Base-by-base conservation (phyloP, 768 basidiomycete species). In the Lanmaoa pseudosensibilis region DNA sequence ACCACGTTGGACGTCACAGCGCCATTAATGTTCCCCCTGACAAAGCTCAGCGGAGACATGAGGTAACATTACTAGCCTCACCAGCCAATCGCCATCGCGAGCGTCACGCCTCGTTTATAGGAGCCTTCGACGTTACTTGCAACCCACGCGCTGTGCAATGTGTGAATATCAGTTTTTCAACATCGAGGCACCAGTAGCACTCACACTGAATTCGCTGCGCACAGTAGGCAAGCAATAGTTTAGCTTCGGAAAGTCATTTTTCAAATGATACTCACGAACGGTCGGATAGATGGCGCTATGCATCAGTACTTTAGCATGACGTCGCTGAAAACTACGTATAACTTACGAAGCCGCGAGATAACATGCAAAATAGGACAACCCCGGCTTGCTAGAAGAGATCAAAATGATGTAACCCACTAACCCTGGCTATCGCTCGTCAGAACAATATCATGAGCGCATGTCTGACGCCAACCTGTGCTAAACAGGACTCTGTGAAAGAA, bases 61-160 rank as follows among this genome's bases (percentile, higher is more conserved):
- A 34, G 40, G 34, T 40, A 25, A 0, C 40, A n/a, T 32, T 44
- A 4, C 11, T n/a, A 33, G 32, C 51, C 66, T 55, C 39, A 73
- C 69, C 72, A 82, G 43, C 87, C 86, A 57, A 88, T 87, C 4
- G 85, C 83, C 80, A 88, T 83, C 2, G 81, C 87, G 4, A 90
- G 75, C 2, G 83, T 83, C 12, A 86, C 83, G 47, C 83, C 82
- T 10, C 88, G 83, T 69, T 90, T 90, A 67, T 88, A 90, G 4
- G 85, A 78, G 0, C 89, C 87, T 65, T 90, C 89, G 39, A 84
- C 78, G 56, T 88, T 90, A 51, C 84, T 80, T 18, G 84, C 83
- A 18, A 87, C 80, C 87, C 87, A 91, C 32, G 87, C 84, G 5
- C 85, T 83, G 45, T 45, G 55, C 59, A 68, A 46, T 12, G 30